Evolutionary conservation across 1,139 yeast genomes (phyloP).

Genomic region (Debaryomyces robertsiae): DNA sequence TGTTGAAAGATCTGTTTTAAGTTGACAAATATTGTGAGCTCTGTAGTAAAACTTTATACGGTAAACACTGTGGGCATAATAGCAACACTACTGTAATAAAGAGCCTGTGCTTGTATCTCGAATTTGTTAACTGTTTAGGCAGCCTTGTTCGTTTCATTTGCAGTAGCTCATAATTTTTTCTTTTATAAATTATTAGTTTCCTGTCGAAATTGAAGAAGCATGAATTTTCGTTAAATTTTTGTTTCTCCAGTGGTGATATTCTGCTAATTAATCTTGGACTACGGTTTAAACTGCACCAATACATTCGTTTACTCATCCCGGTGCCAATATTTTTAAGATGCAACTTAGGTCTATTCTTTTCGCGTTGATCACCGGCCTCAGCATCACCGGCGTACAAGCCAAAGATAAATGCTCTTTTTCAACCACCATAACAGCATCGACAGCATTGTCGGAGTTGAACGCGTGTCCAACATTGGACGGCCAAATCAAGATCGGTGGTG

Average conservation of each 20-base stretch:
- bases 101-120: conserved; percentile 2
- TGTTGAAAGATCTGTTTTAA: conserved; percentile 2
- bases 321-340: conserved; percentile 16
- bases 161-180: background rate
- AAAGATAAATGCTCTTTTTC: conserved; percentile 38
- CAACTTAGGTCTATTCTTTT: conserved; percentile 18
- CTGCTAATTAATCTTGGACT: conserved; percentile 4
- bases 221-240: conserved; percentile 5
- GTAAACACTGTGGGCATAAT: background rate
- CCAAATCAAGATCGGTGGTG: conserved; percentile 42
- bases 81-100: background rate
- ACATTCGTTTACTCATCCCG: conserved; percentile 4
- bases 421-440: conserved; percentile 42
- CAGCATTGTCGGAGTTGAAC: conserved; percentile 37
- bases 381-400: conserved; percentile 22
- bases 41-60: background rate
- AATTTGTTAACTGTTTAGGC: too few species aligned
- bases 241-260: conserved; percentile 7
- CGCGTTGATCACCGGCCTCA: conserved; percentile 20
- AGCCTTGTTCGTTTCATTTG: background rate
- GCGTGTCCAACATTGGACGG: conserved; percentile 49
- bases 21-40: conserved; percentile 6
- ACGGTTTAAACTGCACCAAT: conserved; percentile 7
- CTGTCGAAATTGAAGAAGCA: background rate
- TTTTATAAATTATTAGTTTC: conserved; percentile 8